Evolutionary conservation across 176 grass and related monocot genomes (phyloP), one percentile per base, ranked within the genome.

Genomic region (Carex myosuroides): DNA sequence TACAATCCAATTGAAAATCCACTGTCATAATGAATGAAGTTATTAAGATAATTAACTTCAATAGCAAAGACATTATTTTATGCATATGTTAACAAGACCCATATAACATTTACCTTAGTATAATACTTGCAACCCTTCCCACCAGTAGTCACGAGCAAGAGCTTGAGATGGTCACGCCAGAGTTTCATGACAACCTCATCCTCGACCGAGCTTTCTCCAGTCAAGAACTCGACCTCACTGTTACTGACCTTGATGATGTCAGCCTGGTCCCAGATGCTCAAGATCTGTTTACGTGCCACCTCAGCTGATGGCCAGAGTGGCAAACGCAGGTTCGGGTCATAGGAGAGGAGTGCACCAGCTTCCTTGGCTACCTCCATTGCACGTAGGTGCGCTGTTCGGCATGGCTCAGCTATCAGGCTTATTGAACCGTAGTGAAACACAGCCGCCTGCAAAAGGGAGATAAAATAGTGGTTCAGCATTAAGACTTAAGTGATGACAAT

Each of bases 211-310:
- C 89, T 24, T 10, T 89, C 84, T 67, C 92, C 92, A 58, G 92
- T 97, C 84, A 97, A 87, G 79, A 97, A 97, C 92, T 94, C 92
- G 37, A 97, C 87, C 87, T 97, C 94, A 0, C 78, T 87, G 1
- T 97, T 89, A 3, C 94, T 97, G 84, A 97, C 94, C 89, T 97
- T 97, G 52, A 94, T 87, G 85, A 97, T 91, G 89, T 97, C 94
- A 71, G 94, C 94, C 81, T 92, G 90, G 81, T 97, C 92, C 94
- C 92, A 97, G 65, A 97, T 97, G 80, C 92, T 97, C 87, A 94
- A 58, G 87, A 94, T 97, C 83, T 94, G 60, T 84, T 91, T 73
- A n/a, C 92, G 90, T 5, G 94, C 94, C 81, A 83, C 84, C 13
- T 92, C 94, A n/a, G 70, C 83, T 37, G 92, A 94, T 21, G 94